Base-by-base conservation (phyloP, 2,329 filamentous ascomycete genomes). In the Curvularia sp. region DNA sequence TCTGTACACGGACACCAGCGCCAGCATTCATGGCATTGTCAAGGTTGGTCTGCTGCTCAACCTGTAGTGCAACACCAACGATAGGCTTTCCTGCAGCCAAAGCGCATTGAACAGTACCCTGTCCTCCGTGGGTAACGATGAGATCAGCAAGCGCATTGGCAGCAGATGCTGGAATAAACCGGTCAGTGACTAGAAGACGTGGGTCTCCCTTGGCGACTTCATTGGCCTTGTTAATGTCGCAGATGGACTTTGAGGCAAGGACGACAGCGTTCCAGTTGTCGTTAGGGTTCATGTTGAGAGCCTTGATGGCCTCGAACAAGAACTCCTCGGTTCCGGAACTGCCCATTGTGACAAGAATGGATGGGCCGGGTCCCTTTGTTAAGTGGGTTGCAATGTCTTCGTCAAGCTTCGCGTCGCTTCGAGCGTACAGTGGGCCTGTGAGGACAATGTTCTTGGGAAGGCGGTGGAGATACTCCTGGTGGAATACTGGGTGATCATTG, bases 21-120 rank as follows among this genome's bases (percentile, higher is more conserved):
- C 70, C 71, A 13, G 65, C 65, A 54, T 74, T 67, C 72, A 74
- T 74, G 1, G 69, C 71, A 33, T 74, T 74, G 52, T 74, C 72
- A n/a, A 74, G 44, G 39, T 74, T 74, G 5, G 72, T 74, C 47
- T 74, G 72, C 50, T 74, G 72, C 53, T 74, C 72, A 30, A 74
- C 68, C 51, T 74, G 72, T 42, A 73, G 55, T 24, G 71, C 72
- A 30, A 74, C 72, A 3, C 72, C 72, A 8, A 74, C 72, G 22
- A 74, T 51, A 8, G 72, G 72, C 53, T 70, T 74, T 20, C 72
- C 72, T 5, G 70, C 70, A 3, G 71, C 71, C 28, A 74, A 49
- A 12, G 72, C 68, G 20, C 71, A 73, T 53, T 74, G 72, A 1
- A 74, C 72, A 24, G 72, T 74, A 33, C 72, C 72, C 50, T 74